phyloP scores from a whole-genome alignment of 148 eudicot genomes.

The Nyssa sinensis region DNA sequence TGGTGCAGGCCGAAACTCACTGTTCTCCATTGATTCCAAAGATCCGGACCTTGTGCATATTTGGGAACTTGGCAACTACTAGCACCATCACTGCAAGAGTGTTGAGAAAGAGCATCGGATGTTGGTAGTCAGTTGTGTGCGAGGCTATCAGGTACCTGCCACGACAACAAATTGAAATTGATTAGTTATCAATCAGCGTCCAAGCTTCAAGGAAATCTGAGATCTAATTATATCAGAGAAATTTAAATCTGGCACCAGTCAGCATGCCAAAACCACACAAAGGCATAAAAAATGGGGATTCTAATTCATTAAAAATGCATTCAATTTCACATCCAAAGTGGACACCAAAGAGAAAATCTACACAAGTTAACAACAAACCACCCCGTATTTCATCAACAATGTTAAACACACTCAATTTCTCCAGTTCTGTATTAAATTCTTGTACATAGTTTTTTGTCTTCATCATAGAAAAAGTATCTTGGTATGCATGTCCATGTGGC shows the following conservation, averaged over 20 bases:
- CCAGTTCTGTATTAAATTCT: no score
- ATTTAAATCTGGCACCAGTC: not conserved
- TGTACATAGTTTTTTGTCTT: no score
- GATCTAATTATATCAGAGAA: not conserved
- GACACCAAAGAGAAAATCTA: not conserved
- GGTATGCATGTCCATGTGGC: no score
- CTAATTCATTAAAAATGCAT: not conserved
- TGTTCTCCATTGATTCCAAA: constrained; percentile 90
- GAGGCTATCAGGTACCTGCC: constrained; percentile 89
- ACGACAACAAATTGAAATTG: not conserved
- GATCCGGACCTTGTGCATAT: constrained; percentile 96
- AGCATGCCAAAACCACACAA: not conserved
- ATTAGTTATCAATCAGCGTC: not conserved
- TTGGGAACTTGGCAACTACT: constrained; percentile 87
- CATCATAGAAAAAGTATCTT: no score
- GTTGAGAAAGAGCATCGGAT: constrained; percentile 92
- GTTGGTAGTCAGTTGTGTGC: constrained; percentile 88
- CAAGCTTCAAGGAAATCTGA: not conserved
- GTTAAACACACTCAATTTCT: not conserved
- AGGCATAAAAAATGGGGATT: not conserved
- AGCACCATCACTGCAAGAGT: constrained; percentile 72
- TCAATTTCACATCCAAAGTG: not conserved
- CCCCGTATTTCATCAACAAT: not conserved
- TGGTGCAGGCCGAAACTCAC: no score
- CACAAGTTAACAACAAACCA: not conserved